Evolutionary conservation across 2,329 filamentous ascomycete genomes (phyloP).

Genomic region (Trichoderma oligosporum): DNA sequence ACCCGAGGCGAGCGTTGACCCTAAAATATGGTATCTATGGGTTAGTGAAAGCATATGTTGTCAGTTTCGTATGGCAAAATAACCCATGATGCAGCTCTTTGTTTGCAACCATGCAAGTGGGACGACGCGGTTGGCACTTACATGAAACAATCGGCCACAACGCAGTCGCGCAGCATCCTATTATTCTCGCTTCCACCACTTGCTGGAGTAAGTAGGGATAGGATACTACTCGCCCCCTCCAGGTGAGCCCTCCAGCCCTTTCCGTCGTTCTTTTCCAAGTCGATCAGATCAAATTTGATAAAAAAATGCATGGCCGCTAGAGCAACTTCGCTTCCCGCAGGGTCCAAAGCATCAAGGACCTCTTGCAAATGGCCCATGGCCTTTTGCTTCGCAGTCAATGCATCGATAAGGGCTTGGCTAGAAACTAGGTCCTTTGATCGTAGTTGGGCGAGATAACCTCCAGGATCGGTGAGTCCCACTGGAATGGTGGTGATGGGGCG

Average conservation of each 20-base stretch:
- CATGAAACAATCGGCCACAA: slow-evolving; percentile 48
- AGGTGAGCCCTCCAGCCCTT: slow-evolving; percentile 46
- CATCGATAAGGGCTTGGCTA: slow-evolving; percentile 43
- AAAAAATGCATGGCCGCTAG: slow-evolving; percentile 50
- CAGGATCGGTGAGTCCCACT: slow-evolving; percentile 33
- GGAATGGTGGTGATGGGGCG: slow-evolving; percentile 34
- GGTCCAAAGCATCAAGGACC: slow-evolving; percentile 38
- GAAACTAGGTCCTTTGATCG: slow-evolving; percentile 39
- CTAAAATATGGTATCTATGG: slow-evolving; percentile 40
- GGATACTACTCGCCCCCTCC: slow-evolving; percentile 42
- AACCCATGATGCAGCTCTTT: background rate
- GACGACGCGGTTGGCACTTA: slow-evolving; percentile 27
- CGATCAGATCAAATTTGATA: slow-evolving; percentile 50
- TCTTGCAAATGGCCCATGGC: slow-evolving; percentile 43
- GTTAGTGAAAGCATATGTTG: slow-evolving; percentile 9
- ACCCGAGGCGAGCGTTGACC: slow-evolving; percentile 37
- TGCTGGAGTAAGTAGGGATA: slow-evolving; percentile 32
- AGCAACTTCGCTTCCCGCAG: slow-evolving; percentile 43
- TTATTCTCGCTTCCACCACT: slow-evolving; percentile 28
- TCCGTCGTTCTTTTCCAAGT: slow-evolving; percentile 41
- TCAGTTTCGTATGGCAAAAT: background rate
- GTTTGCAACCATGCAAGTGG: background rate
- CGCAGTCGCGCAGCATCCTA: slow-evolving; percentile 41
- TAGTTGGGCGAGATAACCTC: slow-evolving; percentile 36
- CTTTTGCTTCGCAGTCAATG: slow-evolving; percentile 45